Evolutionary conservation across 2,329 filamentous ascomycete species (phyloP).

Genomic region (Myriosclerotinia curreyana): DNA sequence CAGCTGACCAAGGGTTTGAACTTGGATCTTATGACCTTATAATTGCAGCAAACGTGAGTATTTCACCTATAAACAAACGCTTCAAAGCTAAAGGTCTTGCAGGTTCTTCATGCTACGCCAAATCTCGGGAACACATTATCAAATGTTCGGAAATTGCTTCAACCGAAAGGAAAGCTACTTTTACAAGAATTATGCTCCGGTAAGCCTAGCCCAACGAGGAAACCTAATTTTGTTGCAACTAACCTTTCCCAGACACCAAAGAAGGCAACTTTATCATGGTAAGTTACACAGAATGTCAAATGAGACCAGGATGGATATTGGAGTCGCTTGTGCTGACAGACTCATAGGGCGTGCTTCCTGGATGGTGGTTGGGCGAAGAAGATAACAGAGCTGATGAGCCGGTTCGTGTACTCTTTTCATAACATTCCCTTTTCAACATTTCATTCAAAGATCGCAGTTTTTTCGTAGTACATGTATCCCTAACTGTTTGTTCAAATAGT

Average conservation of each 20-base stretch:
- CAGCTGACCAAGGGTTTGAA: slow-evolving; percentile 39
- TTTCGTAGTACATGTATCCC: not conserved
- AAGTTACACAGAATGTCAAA: not conserved
- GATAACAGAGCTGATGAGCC: slow-evolving; percentile 34
- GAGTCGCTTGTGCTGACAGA: not conserved
- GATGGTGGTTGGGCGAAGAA: slow-evolving; percentile 28
- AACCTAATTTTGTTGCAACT: not conserved
- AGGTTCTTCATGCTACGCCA: slow-evolving; percentile 30
- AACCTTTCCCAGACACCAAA: not conserved
- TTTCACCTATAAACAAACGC: not conserved
- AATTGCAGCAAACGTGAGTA: slow-evolving; percentile 30
- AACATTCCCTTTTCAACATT: slow-evolving; percentile 19
- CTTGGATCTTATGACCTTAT: slow-evolving; percentile 34
- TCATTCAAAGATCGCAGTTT: not conserved
- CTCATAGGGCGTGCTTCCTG: not conserved
- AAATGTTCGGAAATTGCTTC: slow-evolving; percentile 28
- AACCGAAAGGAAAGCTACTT: slow-evolving; percentile 24
- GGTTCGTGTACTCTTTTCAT: not conserved
- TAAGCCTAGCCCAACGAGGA: not conserved
- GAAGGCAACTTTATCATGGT: not conserved
- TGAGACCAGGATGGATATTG: not conserved
- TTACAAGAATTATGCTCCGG: slow-evolving; percentile 24
- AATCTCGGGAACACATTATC: slow-evolving; percentile 25
- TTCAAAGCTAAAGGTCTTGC: not conserved
- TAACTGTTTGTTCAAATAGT: not conserved